A percentile compares a stretch with the other conserved stretches of the same genome.
These are phyloP conservation scores for Amphirosellinia nigrospora DNA, from an alignment of 495 filamentous ascomycete genomes.

Conservation along the genomic window DNA sequence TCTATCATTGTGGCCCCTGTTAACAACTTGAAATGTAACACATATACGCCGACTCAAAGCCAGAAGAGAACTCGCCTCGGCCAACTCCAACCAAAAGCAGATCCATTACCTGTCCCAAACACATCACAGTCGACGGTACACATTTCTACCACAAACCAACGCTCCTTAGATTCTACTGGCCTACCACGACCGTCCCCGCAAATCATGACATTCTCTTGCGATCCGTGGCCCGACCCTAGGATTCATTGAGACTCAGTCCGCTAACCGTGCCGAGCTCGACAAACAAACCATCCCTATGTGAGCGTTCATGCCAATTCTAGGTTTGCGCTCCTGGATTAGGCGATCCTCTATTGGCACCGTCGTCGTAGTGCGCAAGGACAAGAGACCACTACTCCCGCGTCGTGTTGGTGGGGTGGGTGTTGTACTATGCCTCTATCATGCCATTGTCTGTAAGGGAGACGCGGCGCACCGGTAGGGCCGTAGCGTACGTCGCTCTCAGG, in stretches of 20 bases:
- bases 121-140: background rate
- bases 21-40: constrained; percentile 3
- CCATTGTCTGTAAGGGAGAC: background rate
- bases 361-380: constrained; percentile 1
- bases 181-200: background rate
- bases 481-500: background rate
- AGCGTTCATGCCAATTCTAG: background rate
- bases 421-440: constrained; percentile 2
- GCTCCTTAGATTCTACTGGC: background rate
- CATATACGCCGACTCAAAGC: background rate
- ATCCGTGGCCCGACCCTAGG: background rate
- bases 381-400: background rate
- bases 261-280: constrained; percentile 1
- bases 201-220: background rate
- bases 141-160: background rate
- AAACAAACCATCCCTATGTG: background rate
- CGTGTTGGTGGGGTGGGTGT: background rate
- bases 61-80: background rate
- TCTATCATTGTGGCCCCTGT: background rate
- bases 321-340: background rate
- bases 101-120: background rate
- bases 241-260: background rate
- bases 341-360: background rate
- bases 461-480: background rate
- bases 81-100: background rate